phyloP scores from a whole-genome alignment of 441 rosid genomes.

The Mallotus repandus region DNA sequence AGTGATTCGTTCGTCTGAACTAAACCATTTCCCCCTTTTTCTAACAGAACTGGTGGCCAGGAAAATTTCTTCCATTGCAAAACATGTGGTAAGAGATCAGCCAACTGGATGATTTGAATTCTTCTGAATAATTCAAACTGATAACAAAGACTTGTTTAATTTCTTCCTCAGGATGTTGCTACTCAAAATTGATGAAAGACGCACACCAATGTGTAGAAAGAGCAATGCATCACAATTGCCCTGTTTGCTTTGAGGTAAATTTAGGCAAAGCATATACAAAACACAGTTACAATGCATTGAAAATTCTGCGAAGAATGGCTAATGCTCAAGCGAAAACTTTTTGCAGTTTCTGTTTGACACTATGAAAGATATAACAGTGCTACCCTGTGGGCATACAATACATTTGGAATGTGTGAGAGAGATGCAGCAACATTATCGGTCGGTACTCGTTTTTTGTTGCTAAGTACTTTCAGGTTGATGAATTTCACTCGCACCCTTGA shows the following conservation, averaged over 20 bases:
- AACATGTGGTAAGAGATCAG: conserved; percentile 51
- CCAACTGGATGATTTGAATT: conserved; percentile 1
- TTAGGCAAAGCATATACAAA: conserved; percentile 1
- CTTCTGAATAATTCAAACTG: neutral
- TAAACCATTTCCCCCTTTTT: conserved; percentile 16
- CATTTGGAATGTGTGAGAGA: conserved; percentile 65
- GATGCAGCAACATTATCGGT: conserved; percentile 64
- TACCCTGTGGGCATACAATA: conserved; percentile 73
- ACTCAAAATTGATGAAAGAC: conserved; percentile 56
- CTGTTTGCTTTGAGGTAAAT: conserved; percentile 87
- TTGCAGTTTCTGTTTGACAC: conserved; percentile 74
- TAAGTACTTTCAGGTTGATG: neutral
- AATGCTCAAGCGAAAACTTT: neutral
- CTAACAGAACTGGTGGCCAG: conserved; percentile 63
- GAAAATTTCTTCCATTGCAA: conserved; percentile 74
- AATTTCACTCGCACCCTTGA: neutral
- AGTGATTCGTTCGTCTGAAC: neutral
- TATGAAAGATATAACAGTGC: conserved; percentile 53
- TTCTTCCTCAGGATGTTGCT: conserved; percentile 59
- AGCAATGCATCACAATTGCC: conserved; percentile 89
- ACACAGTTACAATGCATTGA: neutral
- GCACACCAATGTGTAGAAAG: conserved; percentile 69
- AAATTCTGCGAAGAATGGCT: neutral
- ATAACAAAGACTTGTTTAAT: neutral
- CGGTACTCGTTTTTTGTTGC: conserved; percentile 14